A percentile compares a stretch with the other conserved stretches of the same genome.
These are phyloP conservation scores for Sporothrix mexicana DNA, from an alignment of 2,329 filamentous ascomycete genomes.

Conservation along the genomic window DNA sequence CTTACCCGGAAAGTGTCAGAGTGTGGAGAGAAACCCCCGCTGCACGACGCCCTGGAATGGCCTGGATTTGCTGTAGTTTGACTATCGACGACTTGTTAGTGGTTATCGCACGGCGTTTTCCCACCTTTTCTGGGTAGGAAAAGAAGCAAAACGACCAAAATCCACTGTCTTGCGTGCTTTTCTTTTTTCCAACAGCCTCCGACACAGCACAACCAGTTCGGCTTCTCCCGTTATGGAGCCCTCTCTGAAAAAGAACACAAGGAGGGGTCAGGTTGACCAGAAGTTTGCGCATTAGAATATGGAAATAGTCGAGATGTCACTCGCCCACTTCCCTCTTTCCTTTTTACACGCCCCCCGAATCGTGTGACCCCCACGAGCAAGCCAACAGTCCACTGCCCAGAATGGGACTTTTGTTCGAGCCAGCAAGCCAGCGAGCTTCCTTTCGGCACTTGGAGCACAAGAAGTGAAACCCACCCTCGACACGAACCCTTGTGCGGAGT, in stretches of 20 bases:
- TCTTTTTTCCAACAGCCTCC: not conserved
- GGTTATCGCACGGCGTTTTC: too few species aligned
- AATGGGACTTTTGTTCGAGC: not conserved
- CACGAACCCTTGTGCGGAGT: too few species aligned
- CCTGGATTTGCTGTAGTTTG: not conserved
- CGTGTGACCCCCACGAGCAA: slow-evolving; percentile 10
- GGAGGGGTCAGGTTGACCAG: not conserved
- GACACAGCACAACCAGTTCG: not conserved
- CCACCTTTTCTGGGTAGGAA: too few species aligned
- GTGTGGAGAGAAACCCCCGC: not conserved
- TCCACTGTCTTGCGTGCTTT: not conserved
- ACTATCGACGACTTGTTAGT: too few species aligned
- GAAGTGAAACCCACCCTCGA: too few species aligned
- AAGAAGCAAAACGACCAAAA: too few species aligned
- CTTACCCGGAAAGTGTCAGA: not conserved
- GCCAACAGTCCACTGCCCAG: not conserved
- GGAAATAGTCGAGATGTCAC: not conserved
- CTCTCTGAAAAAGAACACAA: not conserved
- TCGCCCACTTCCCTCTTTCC: not conserved
- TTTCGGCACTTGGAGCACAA: too few species aligned
- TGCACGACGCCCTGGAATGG: not conserved
- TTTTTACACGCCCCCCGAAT: slow-evolving; percentile 7
- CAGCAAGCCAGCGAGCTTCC: too few species aligned
- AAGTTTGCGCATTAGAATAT: not conserved
- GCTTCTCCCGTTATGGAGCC: slow-evolving; percentile 6